phyloP scores from a whole-genome alignment of 139 green algal genomes.

The Dunaliella primolecta region DNA sequence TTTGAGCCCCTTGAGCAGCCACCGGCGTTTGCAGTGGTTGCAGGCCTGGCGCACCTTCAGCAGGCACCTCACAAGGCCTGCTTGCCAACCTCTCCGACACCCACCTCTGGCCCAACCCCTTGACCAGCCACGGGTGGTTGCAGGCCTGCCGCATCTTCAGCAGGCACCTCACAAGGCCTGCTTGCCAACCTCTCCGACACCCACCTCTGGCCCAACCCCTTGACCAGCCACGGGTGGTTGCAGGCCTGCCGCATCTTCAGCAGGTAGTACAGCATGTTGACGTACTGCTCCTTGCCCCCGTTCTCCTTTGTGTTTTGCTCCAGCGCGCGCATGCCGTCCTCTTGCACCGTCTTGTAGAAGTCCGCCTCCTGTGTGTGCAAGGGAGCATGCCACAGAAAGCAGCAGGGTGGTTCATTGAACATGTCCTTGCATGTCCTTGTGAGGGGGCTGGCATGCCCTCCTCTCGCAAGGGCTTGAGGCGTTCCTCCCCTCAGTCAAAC shows the following conservation, averaged over 20 bases:
- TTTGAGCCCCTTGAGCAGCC: conserved; percentile 59
- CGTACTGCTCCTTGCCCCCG: conserved; percentile 57
- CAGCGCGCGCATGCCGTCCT: conserved; percentile 19
- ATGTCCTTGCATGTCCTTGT: background rate
- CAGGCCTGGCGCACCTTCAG: conserved; percentile 87
- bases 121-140: conserved; percentile 83
- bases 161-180: too few species aligned
- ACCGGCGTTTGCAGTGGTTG: conserved; percentile 88
- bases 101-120: conserved; percentile 1
- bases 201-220: conserved; percentile 8
- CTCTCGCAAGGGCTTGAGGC: too few species aligned
- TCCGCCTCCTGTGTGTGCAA: background rate
- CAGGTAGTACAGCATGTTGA: conserved; percentile 83
- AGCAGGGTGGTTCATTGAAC: background rate
- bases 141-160: conserved; percentile 87
- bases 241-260: conserved; percentile 88
- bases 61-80: too few species aligned
- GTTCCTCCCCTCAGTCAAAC: too few species aligned
- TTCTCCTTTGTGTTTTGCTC: conserved; percentile 17
- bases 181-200: too few species aligned
- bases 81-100: too few species aligned
- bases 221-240: conserved; percentile 83
- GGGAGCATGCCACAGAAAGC: too few species aligned
- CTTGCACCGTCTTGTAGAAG: conserved; percentile 25
- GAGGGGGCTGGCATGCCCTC: too few species aligned